Base-by-base conservation (phyloP, 202 grass and related monocot genomes). In the Carex sylvatica region DNA sequence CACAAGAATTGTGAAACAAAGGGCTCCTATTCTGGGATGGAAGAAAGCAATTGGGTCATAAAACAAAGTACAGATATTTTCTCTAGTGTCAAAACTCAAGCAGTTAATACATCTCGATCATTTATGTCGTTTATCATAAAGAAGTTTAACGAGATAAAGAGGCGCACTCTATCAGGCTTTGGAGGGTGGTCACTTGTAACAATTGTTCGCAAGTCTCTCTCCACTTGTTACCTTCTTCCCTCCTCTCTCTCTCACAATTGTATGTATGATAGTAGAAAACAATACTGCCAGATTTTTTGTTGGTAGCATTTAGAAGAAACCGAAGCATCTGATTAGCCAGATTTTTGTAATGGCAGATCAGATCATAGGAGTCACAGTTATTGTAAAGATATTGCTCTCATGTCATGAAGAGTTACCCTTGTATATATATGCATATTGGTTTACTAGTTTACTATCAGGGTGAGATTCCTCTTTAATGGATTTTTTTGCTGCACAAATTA, bases 141-240 rank as follows among this genome's bases (percentile, higher is more conserved):
- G 69, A 91, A 87, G 68, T 79, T 92, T 11, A 65, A 94, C 22
- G 92, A 89, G 75, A 89, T 97, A 31, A 84, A 86, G 6, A 89
- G 94, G 80, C 82, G 88, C 5, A 67, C 92, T n/a, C n/a, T 0
- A 94, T 40, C 47, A 86, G 85, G 64, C 55, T 97, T 52, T 97
- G 87, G 92, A 97, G 85, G 63, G 8, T 97, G 63, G 65, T 97
- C 2, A 88, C 90, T 68, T 94, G 94, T 80, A 31, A 83, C 42
- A 33, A 87, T 46, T 97, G 91, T 46, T 16, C 73, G 65, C 94
- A 79, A 46, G 42, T 49, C 12, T 52, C 1, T 74, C 1, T 30
- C 46, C 6, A 3, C 30, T n/a, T 12, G 7, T 12, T 73, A 14
- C 5, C 3, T 26, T 28, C 44, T 74, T 20, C 7, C 66, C 6